A percentile compares a stretch with the other conserved stretches of the same genome.
Conservation (phyloP, 2,329 filamentous ascomycete genomes). For the Acephala macrosclerotiorum region DNA sequence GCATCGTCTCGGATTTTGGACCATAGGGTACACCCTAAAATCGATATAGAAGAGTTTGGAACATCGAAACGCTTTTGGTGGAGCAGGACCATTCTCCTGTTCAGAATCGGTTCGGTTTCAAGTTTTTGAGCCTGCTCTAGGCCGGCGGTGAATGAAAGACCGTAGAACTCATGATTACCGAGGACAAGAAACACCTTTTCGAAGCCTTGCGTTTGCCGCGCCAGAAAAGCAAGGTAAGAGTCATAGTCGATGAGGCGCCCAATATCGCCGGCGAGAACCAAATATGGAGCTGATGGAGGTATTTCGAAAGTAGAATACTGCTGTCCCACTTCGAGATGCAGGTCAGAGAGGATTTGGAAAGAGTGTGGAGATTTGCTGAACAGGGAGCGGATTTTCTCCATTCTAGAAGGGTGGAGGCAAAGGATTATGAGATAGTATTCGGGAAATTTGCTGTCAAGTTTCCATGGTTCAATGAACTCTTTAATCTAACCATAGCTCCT, state of each 20-base stretch:
- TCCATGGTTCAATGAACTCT: too few species aligned
- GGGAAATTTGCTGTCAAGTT: too few species aligned
- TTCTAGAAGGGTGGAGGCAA: too few species aligned
- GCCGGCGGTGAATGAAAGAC: constrained; percentile 41
- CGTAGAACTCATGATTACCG: constrained; percentile 57
- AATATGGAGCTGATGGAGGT: constrained; percentile 48
- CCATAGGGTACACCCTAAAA: constrained; percentile 58
- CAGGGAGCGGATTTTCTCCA: constrained; percentile 15
- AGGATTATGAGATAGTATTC: too few species aligned
- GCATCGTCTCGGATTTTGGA: constrained; percentile 52
- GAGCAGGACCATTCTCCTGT: constrained; percentile 47
- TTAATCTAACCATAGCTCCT: too few species aligned
- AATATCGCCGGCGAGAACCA: constrained; percentile 58
- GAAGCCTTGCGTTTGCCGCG: constrained; percentile 50
- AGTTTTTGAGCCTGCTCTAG: constrained; percentile 27
- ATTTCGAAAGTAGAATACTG: constrained; percentile 52
- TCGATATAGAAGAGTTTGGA: constrained; percentile 46
- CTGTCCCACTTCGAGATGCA: constrained; percentile 54
- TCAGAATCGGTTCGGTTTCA: constrained; percentile 17
- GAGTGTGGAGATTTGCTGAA: constrained; percentile 14
- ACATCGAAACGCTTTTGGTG: constrained; percentile 49
- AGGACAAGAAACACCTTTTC: constrained; percentile 52
- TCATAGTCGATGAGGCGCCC: constrained; percentile 51
- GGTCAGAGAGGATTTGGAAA: constrained; percentile 44
- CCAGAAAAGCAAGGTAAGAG: constrained; percentile 50